These are phyloP conservation scores for Lyophyllum semitale DNA, from an alignment of 768 basidiomycete genomes.

Conservation along the genomic window DNA sequence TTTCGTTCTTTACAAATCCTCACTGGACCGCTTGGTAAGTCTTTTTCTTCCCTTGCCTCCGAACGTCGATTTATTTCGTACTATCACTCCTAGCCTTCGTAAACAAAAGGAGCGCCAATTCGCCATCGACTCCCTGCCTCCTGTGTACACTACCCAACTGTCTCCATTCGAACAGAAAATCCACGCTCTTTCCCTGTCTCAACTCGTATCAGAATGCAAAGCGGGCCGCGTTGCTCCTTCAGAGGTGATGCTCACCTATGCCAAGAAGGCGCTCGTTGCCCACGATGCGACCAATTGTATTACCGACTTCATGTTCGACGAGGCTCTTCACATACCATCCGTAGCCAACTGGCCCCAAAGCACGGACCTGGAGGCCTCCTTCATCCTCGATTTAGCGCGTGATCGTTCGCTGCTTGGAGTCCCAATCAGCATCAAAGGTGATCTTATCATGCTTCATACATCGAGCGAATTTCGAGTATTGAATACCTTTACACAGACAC, in stretches of 20 bases:
- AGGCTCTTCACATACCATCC: conserved; percentile 38
- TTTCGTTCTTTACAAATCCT: conserved; percentile 12
- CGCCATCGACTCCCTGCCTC: conserved; percentile 41
- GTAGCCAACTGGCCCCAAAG: conserved; percentile 40
- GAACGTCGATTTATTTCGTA: not conserved
- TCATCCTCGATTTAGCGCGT: conserved; percentile 30
- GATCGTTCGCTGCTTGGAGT: conserved; percentile 62
- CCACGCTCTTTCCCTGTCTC: conserved; percentile 48
- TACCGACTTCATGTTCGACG: conserved; percentile 63
- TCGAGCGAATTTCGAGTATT: not conserved
- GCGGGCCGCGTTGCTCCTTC: conserved; percentile 41
- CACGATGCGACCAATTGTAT: conserved; percentile 67
- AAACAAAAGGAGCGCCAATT: conserved; percentile 48
- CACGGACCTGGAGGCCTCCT: conserved; percentile 34
- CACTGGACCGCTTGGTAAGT: conserved; percentile 36
- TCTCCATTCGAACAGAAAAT: conserved; percentile 46
- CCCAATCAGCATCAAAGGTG: conserved; percentile 71
- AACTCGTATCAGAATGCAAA: conserved; percentile 46
- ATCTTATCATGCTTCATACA: conserved; percentile 10
- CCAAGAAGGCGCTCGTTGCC: conserved; percentile 54
- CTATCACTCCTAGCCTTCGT: conserved; percentile 31
- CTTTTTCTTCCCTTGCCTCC: not conserved
- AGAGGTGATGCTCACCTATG: conserved; percentile 51
- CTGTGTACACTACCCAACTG: conserved; percentile 40
- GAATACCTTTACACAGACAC: conserved; percentile 36